Conservation (phyloP, 306 rosid species). For the Rosa chinensis region DNA sequence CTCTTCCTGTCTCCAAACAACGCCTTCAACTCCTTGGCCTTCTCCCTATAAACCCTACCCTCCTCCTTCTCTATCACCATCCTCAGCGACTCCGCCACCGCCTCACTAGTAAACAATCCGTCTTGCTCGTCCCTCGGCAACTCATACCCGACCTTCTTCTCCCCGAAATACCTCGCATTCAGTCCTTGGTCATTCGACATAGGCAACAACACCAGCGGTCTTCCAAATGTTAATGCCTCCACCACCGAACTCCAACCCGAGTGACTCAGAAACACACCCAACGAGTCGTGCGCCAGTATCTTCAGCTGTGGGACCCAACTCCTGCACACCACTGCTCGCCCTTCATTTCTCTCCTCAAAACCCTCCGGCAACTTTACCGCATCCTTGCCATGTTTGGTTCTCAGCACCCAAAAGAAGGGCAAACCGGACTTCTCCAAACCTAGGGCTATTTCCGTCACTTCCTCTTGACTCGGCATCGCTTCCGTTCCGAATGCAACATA, state of each 20-base stretch:
- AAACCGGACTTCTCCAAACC: constrained; percentile 43
- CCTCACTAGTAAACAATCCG: constrained; percentile 34
- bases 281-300: constrained; percentile 34
- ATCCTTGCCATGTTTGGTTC: constrained; percentile 19
- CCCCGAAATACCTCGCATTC: constrained; percentile 34
- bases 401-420: constrained; percentile 44
- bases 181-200: constrained; percentile 32
- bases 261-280: constrained; percentile 49
- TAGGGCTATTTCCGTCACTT: constrained; percentile 31
- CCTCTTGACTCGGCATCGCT: constrained; percentile 30
- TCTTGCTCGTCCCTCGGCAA: constrained; percentile 35
- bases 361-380: constrained; percentile 41
- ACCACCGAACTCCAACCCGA: constrained; percentile 49
- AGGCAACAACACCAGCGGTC: constrained; percentile 27
- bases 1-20: constrained; percentile 15
- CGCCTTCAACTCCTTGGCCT: constrained; percentile 30
- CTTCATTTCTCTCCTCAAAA: constrained; percentile 40
- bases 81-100: constrained; percentile 35
- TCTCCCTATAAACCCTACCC: constrained; percentile 37
- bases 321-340: constrained; percentile 37
- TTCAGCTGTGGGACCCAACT: constrained; percentile 46
- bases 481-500: constrained; percentile 58
- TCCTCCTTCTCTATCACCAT: constrained; percentile 31
- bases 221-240: constrained; percentile 33
- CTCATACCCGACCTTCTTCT: constrained; percentile 36